A percentile compares a stretch with the other conserved stretches of the same genome.
These are phyloP conservation scores for Chernovozyma sophiae-reginae DNA, from an alignment of 1,139 yeast genomes.

Conservation along the genomic window DNA sequence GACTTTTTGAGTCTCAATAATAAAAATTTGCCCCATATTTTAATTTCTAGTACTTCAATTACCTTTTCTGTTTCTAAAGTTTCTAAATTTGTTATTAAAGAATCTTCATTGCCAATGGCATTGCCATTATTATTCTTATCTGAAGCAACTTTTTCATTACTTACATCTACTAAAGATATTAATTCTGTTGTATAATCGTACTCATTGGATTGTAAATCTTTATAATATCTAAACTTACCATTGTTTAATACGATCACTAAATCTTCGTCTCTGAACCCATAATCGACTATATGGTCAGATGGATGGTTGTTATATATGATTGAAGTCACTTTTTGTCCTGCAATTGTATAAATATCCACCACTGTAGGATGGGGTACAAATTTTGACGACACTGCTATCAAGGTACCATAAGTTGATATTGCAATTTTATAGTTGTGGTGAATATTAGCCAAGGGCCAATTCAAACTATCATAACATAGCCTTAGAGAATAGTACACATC, in stretches of 20 bases:
- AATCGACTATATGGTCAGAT: slow-evolving; percentile 54
- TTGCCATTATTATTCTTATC: neutral
- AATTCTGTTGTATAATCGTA: slow-evolving; percentile 22
- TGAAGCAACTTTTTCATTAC: neutral
- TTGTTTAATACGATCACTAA: slow-evolving; percentile 58
- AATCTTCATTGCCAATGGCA: neutral
- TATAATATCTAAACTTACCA: slow-evolving; percentile 58
- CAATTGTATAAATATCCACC: slow-evolving; percentile 49
- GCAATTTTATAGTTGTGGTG: slow-evolving; percentile 24
- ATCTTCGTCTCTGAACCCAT: slow-evolving; percentile 54
- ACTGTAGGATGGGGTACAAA: slow-evolving; percentile 29
- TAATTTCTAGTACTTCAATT: slow-evolving; percentile 20
- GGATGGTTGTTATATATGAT: slow-evolving; percentile 50
- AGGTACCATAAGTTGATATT: slow-evolving; percentile 28
- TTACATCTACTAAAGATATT: neutral
- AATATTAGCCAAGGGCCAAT: slow-evolving; percentile 34
- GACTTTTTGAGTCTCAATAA: slow-evolving; percentile 26
- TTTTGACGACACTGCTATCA: slow-evolving; percentile 36
- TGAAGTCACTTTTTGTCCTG: slow-evolving; percentile 48
- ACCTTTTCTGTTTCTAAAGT: slow-evolving; percentile 29
- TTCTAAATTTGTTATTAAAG: slow-evolving; percentile 30
- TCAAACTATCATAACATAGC: slow-evolving; percentile 37
- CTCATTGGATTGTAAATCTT: slow-evolving; percentile 62
- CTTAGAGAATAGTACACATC: slow-evolving; percentile 57
- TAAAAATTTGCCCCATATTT: slow-evolving; percentile 28